phyloP scores from a whole-genome alignment of 2,329 filamentous ascomycete species.

The Stylonectria norvegica region DNA sequence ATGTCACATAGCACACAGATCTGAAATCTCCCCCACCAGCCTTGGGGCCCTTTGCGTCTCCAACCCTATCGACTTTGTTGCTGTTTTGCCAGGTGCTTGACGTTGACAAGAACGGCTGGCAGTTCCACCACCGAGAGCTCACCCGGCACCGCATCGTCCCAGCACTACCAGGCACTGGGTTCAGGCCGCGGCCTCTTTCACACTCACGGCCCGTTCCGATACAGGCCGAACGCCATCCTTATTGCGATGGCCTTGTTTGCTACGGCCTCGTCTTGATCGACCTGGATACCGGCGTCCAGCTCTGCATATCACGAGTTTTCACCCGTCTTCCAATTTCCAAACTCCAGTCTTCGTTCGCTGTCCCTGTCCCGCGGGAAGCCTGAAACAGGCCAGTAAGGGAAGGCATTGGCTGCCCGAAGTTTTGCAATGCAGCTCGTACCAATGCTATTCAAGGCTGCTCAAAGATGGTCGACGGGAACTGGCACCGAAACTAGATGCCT shows the following conservation, averaged over 20 bases:
- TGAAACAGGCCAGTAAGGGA: slow-evolving; percentile 8
- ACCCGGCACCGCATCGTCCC: slow-evolving; percentile 18
- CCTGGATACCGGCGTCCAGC: slow-evolving; percentile 7
- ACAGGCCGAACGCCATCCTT: slow-evolving; percentile 12
- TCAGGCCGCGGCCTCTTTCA: slow-evolving; percentile 12
- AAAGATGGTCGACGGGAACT: slow-evolving; percentile 19
- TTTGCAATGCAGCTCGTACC: slow-evolving; percentile 15
- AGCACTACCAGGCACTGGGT: slow-evolving; percentile 15
- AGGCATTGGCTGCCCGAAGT: slow-evolving; percentile 9
- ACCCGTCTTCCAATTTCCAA: too few species aligned
- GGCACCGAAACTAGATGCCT: slow-evolving; percentile 18
- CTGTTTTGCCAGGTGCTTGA: slow-evolving; percentile 12
- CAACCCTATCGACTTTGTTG: slow-evolving; percentile 3
- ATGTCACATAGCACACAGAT: slow-evolving; percentile 46
- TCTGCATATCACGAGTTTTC: slow-evolving; percentile 15
- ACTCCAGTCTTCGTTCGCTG: slow-evolving; percentile 3
- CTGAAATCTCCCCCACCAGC: slow-evolving; percentile 30
- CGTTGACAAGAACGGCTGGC: slow-evolving; percentile 11
- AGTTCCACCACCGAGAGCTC: slow-evolving; percentile 24
- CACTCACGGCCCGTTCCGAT: slow-evolving; percentile 30
- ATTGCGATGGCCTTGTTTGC: slow-evolving; percentile 24
- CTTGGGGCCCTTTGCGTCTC: slow-evolving; percentile 11
- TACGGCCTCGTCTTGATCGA: slow-evolving; percentile 10
- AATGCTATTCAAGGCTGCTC: slow-evolving; percentile 9
- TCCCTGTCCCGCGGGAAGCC: slow-evolving; percentile 8